Evolutionary conservation across 2,329 filamentous ascomycete genomes (phyloP).

Genomic region (Xylariaceae sp.): DNA sequence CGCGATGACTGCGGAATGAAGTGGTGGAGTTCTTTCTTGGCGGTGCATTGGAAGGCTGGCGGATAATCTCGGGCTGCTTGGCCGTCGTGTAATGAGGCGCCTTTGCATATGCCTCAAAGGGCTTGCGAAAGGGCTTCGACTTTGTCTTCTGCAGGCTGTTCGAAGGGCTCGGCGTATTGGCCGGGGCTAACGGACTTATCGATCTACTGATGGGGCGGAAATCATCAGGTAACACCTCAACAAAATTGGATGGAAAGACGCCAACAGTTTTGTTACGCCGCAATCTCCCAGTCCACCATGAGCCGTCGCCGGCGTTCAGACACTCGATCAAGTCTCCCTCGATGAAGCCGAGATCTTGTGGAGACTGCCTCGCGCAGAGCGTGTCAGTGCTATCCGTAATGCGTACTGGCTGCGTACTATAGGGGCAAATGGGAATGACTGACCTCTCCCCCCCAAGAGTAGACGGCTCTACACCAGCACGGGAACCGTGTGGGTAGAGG

Average conservation of each 20-base stretch:
- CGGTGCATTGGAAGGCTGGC: slow-evolving; percentile 34
- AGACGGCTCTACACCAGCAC: slow-evolving; percentile 86
- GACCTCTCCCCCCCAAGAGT: slow-evolving; percentile 89
- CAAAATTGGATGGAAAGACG: slow-evolving; percentile 95
- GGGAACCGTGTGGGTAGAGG: slow-evolving; percentile 73
- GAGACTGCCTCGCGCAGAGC: slow-evolving; percentile 50
- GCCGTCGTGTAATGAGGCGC: slow-evolving; percentile 61
- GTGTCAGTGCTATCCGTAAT: slow-evolving; percentile 22
- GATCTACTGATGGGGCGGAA: slow-evolving; percentile 70
- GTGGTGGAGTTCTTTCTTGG: slow-evolving; percentile 40
- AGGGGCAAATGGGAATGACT: slow-evolving; percentile 18
- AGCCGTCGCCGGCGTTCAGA: slow-evolving; percentile 92
- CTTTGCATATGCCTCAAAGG: slow-evolving; percentile 62
- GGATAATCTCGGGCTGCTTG: slow-evolving; percentile 55
- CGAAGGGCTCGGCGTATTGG: slow-evolving; percentile 49
- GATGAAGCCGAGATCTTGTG: slow-evolving; percentile 91
- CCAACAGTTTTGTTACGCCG: slow-evolving; percentile 86
- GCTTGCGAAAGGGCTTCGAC: slow-evolving; percentile 59
- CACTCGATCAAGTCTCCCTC: slow-evolving; percentile 98
- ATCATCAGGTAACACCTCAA: slow-evolving; percentile 77
- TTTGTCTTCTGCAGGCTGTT: slow-evolving; percentile 54
- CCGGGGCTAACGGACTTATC: slow-evolving; percentile 54
- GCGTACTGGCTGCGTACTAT: neutral
- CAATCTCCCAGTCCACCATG: slow-evolving; percentile 95
- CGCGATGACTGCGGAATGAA: slow-evolving; percentile 33